Conservation (phyloP, 129 eudicot genomes). For the sunflower (Helianthus annuus) region DNA sequence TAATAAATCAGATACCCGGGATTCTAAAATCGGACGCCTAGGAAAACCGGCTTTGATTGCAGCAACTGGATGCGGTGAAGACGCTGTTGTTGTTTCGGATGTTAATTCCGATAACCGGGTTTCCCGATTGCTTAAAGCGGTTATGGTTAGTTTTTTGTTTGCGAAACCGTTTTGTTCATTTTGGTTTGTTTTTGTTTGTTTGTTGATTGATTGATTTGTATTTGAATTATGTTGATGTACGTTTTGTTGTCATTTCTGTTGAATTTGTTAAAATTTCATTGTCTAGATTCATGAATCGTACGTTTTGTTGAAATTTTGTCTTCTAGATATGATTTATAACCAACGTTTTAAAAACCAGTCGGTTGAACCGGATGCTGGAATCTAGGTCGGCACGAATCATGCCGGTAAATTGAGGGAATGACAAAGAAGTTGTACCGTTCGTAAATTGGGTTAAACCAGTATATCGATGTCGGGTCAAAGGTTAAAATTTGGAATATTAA, state of each 20-base stretch:
- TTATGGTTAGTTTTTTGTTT: slow-evolving; percentile 32
- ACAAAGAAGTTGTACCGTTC: no score
- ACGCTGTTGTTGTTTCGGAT: neutral
- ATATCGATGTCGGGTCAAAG: no score
- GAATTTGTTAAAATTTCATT: neutral
- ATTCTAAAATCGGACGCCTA: neutral
- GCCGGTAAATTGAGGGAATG: no score
- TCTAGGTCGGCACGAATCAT: no score
- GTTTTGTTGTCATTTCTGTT: no score
- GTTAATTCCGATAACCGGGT: slow-evolving; percentile 30
- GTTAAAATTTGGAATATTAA: no score
- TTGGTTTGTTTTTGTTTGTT: neutral
- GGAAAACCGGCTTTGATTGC: slow-evolving; percentile 21
- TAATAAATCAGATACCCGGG: slow-evolving; percentile 8
- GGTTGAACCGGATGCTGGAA: no score
- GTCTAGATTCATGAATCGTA: neutral
- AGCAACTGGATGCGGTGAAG: neutral
- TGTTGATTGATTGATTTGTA: neutral
- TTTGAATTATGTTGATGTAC: no score
- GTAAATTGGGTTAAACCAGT: no score
- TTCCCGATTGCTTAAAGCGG: slow-evolving; percentile 39
- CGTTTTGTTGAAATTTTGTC: neutral
- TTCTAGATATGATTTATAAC: no score
- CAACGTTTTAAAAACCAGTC: no score
- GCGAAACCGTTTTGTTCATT: neutral